Conservation (phyloP, 345 rosid genomes). For the Rhodamnia argentea region DNA sequence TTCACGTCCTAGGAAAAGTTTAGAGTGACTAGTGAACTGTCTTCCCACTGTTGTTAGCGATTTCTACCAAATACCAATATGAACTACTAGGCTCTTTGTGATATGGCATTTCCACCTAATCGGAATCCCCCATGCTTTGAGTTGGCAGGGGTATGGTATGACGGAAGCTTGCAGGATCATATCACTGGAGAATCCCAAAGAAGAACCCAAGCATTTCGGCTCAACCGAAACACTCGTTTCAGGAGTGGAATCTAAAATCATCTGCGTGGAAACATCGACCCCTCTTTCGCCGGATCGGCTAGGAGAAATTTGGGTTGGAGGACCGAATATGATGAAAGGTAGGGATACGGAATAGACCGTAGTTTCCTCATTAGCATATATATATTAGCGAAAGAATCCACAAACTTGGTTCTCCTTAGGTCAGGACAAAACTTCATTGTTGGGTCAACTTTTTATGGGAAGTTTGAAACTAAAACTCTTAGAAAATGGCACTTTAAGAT, state of each 20-base stretch:
- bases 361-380: too few relatives aligned
- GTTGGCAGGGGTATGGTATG: constrained; percentile 28
- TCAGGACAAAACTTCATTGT: too few relatives aligned
- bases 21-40: too few relatives aligned
- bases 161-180: constrained; percentile 26
- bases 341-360: background rate
- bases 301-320: constrained; percentile 40
- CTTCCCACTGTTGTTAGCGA: too few relatives aligned
- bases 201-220: constrained; percentile 12
- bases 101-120: background rate
- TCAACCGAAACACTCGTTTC: constrained; percentile 23
- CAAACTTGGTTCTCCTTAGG: too few relatives aligned
- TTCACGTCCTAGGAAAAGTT: background rate
- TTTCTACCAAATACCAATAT: too few relatives aligned
- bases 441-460: background rate
- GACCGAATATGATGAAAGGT: constrained; percentile 37
- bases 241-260: constrained; percentile 29
- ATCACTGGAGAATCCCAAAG: constrained; percentile 16
- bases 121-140: background rate
- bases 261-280: constrained; percentile 11
- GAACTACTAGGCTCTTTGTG: background rate
- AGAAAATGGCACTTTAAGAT: background rate
- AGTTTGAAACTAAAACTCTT: background rate
- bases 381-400: too few relatives aligned
- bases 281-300: constrained; percentile 25